Conservation (phyloP, 164 flowering plant species). For the Malania oleifera region DNA sequence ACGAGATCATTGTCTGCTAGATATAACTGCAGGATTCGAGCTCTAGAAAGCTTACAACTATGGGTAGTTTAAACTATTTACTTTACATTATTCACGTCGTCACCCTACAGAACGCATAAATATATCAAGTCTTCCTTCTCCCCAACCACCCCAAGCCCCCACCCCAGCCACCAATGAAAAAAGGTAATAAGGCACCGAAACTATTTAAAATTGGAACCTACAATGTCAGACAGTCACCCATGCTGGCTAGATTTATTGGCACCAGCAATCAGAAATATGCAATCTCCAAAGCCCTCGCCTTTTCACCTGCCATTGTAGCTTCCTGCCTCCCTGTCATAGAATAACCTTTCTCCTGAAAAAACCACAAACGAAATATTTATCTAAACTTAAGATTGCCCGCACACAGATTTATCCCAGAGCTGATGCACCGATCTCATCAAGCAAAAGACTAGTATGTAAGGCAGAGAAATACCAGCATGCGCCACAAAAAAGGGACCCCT, state of each 20-base stretch:
- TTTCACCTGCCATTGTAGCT: slow-evolving; percentile 36
- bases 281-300: slow-evolving; percentile 48
- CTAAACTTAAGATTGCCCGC: neutral
- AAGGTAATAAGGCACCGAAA: too few species aligned
- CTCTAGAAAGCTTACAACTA: too few species aligned
- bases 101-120: too few species aligned
- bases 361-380: neutral
- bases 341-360: slow-evolving; percentile 63
- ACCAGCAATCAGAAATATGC: slow-evolving; percentile 38
- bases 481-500: slow-evolving; percentile 77
- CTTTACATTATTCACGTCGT: neutral
- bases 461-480: slow-evolving; percentile 56
- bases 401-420: neutral
- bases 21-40: too few species aligned
- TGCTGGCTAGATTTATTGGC: neutral
- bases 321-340: slow-evolving; percentile 35
- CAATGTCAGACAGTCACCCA: neutral
- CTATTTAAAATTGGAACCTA: neutral
- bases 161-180: too few species aligned
- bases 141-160: too few species aligned
- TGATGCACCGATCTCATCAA: too few species aligned
- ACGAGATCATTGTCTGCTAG: too few species aligned
- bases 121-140: too few species aligned
- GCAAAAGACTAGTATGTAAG: neutral
- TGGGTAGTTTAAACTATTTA: neutral